phyloP scores from a whole-genome alignment of 2,329 filamentous ascomycete species.

The Taxawa tesnikishii region DNA sequence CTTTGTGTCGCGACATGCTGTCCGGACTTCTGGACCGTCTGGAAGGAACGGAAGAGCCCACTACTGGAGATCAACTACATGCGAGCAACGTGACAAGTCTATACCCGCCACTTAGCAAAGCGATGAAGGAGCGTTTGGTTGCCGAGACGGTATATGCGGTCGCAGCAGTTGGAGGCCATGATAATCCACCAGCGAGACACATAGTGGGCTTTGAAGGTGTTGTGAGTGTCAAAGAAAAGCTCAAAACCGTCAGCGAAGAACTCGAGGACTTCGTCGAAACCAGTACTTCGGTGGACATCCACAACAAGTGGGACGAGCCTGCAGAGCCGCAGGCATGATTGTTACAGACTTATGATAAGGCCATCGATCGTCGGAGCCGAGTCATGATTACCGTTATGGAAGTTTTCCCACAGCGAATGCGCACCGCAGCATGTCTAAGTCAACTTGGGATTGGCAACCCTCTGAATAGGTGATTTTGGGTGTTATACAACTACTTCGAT shows the following conservation, averaged over 20 bases:
- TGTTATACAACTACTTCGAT: too few species aligned
- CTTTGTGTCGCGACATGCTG: slow-evolving; percentile 72
- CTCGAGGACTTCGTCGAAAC: slow-evolving; percentile 91
- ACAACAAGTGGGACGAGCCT: too few species aligned
- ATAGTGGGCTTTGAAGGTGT: slow-evolving; percentile 89
- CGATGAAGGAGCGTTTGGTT: slow-evolving; percentile 61
- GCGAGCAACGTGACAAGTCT: slow-evolving; percentile 47
- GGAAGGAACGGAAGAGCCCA: slow-evolving; percentile 33
- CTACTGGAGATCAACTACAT: slow-evolving; percentile 33
- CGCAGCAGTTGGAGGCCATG: slow-evolving; percentile 83
- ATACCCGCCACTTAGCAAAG: slow-evolving; percentile 60
- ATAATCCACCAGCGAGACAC: slow-evolving; percentile 87
- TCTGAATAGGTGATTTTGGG: too few species aligned
- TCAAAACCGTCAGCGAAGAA: slow-evolving; percentile 93
- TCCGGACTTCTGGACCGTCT: slow-evolving; percentile 66
- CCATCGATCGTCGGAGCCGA: too few species aligned
- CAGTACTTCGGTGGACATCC: slow-evolving; percentile 73
- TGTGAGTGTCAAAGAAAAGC: slow-evolving; percentile 80
- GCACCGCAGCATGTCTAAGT: too few species aligned
- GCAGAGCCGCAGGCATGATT: too few species aligned
- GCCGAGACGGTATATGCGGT: slow-evolving; percentile 85
- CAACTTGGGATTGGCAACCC: too few species aligned
- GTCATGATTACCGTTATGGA: too few species aligned
- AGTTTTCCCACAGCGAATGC: too few species aligned
- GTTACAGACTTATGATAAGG: too few species aligned